Evolutionary conservation across 179 eudicot genomes (phyloP).

Genomic region (Beta lomatogona): DNA sequence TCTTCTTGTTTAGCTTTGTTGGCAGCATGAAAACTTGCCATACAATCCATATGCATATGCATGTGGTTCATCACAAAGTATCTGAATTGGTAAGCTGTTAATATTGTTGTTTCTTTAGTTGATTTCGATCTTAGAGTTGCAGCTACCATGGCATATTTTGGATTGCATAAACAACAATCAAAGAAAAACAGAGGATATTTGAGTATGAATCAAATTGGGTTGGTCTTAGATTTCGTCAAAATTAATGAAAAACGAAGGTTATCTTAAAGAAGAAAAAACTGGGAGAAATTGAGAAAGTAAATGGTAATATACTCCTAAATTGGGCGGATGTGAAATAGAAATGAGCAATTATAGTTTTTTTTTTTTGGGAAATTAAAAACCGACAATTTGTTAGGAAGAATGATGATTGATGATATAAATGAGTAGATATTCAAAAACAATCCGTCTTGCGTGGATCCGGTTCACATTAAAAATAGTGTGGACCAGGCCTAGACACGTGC

Average conservation of each 20-base stretch:
- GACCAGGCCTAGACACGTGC: too few relatives aligned
- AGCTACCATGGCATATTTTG: too few relatives aligned
- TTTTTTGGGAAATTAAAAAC: conserved; percentile 19
- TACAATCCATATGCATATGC: conserved; percentile 45
- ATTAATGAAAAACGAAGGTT: background rate
- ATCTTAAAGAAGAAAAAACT: background rate
- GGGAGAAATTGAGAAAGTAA: conserved; percentile 3
- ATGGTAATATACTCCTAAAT: background rate
- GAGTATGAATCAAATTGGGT: conserved; percentile 30
- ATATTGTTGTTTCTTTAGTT: too few relatives aligned
- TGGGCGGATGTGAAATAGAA: conserved; percentile 21
- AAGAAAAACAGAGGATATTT: background rate
- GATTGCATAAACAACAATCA: background rate
- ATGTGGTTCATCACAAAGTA: too few relatives aligned
- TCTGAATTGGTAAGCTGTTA: too few relatives aligned
- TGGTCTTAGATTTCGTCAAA: conserved; percentile 23
- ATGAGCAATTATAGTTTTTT: conserved; percentile 6
- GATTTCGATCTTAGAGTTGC: too few relatives aligned
- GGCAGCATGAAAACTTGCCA: conserved; percentile 36
- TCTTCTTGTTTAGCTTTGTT: conserved; percentile 47
- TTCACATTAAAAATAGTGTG: too few relatives aligned
- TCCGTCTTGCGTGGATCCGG: too few relatives aligned
- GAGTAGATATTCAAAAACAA: conserved; percentile 4
- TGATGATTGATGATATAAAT: conserved; percentile 7
- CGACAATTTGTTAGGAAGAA: conserved; percentile 9